Evolutionary conservation across 495 filamentous ascomycete genomes (phyloP).

Genomic region (Aspergillus leporis): DNA sequence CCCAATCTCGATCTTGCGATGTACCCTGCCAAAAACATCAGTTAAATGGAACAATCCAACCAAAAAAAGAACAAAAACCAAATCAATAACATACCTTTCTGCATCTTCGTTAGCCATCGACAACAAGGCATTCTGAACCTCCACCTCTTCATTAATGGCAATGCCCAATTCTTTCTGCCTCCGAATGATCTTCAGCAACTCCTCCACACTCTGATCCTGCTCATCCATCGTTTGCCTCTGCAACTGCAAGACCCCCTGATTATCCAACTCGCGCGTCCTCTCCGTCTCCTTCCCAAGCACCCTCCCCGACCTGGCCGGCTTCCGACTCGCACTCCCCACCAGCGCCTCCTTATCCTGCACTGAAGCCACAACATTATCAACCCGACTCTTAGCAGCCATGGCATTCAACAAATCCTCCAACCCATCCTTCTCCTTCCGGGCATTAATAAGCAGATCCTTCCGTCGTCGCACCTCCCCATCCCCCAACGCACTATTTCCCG

Average conservation of each 20-base stretch:
- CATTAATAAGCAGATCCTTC: slow-evolving; percentile 74
- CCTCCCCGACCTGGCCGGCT: slow-evolving; percentile 50
- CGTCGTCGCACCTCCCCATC: slow-evolving; percentile 86
- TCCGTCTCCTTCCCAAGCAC: slow-evolving; percentile 90
- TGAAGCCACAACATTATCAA: slow-evolving; percentile 49
- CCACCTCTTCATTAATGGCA: slow-evolving; percentile 81
- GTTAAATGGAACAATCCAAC: slow-evolving; percentile 22
- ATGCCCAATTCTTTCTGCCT: slow-evolving; percentile 84
- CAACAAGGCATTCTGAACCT: slow-evolving; percentile 81
- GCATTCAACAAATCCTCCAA: slow-evolving; percentile 78
- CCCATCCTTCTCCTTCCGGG: slow-evolving; percentile 81
- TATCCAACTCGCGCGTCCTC: slow-evolving; percentile 84
- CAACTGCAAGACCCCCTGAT: slow-evolving; percentile 81
- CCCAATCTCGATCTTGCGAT: slow-evolving; percentile 76
- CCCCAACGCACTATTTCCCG: slow-evolving; percentile 52
- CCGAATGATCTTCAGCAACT: slow-evolving; percentile 72
- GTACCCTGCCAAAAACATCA: slow-evolving; percentile 11
- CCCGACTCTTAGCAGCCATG: slow-evolving; percentile 59
- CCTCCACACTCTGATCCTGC: slow-evolving; percentile 80
- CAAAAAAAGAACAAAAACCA: background rate
- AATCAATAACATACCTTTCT: slow-evolving; percentile 48
- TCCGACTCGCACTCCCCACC: slow-evolving; percentile 30
- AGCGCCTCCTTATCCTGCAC: slow-evolving; percentile 59
- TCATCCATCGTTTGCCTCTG: slow-evolving; percentile 80
- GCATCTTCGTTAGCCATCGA: slow-evolving; percentile 73